Evolutionary conservation across 2,329 filamentous ascomycete species (phyloP), one percentile per base, ranked within the genome.

Genomic region (Ascomycota sp.): DNA sequence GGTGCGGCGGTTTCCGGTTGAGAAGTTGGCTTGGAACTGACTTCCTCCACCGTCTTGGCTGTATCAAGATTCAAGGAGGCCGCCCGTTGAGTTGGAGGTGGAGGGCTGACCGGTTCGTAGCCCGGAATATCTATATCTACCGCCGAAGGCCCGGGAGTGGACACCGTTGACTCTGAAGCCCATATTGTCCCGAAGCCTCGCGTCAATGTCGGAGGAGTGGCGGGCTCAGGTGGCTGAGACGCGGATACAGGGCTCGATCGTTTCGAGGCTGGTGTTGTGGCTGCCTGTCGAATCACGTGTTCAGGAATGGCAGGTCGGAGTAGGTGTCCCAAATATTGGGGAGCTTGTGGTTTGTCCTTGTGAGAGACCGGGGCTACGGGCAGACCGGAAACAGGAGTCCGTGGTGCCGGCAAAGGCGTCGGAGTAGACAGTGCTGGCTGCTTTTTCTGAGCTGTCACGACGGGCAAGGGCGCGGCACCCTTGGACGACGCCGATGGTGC

Each of bases 21-120:
- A 11, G 35, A 33, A 5, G 35, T 31, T 21, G 39, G 42, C 12
- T 38, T 41, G 21, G 40, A 42, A 7, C 40, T 40, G 27, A 52
- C 47, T 34, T 52, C 59, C 36, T 46, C 52, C 3, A 39, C 38
- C 1, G 28, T 36, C 31, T 35, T 52, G 19, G 33, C 45, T 30
- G 32, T 50, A 39, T 37, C 51, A 36, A 48, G 50, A 12, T 51
- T 44, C 10, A 57, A 35, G 11, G 53, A 50, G 22, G 53, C 45
- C 28, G 52, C 43, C 20, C 47, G 49, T 26, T 51, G 44, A 17
- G 15, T 17, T 17, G 15, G 15, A 17, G 15, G 15, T 2, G 65
- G 53, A 3, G 69, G 70, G 36, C 69, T 75, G 4, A 73, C 51
- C 1, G 67, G 67, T 38, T 75, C 70, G 33, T 55, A 61, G 4